Evolutionary conservation across 1,284 basidiomycete species (phyloP).

Genomic region (Fomes fomentarius): DNA sequence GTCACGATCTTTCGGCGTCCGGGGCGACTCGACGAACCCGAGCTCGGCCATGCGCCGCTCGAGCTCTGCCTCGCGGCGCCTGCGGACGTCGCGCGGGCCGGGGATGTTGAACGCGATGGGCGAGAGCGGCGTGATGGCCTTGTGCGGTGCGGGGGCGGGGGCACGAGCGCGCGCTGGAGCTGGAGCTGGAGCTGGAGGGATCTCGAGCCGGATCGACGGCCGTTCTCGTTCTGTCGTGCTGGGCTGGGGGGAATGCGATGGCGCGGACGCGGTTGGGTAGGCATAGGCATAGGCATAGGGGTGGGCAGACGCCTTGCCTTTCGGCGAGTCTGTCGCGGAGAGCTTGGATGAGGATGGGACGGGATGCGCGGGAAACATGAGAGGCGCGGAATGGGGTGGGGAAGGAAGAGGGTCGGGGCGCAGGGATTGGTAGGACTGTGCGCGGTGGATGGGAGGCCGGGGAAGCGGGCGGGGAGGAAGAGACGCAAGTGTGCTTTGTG

Average conservation of each 20-base stretch:
- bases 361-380: neutral
- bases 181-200: neutral
- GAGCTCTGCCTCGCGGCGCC: slow-evolving; percentile 22
- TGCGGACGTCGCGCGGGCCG: slow-evolving; percentile 16
- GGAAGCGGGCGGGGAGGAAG: slow-evolving; percentile 19
- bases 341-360: neutral
- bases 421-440: neutral
- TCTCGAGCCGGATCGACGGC: slow-evolving; percentile 14
- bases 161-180: too few species aligned
- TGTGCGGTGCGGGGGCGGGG: neutral
- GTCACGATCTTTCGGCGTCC: neutral
- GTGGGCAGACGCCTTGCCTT: too few species aligned
- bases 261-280: too few species aligned
- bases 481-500: neutral
- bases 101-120: slow-evolving; percentile 23
- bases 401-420: slow-evolving; percentile 5
- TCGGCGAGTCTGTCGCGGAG: neutral
- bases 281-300: too few species aligned
- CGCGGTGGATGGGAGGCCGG: slow-evolving; percentile 7
- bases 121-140: slow-evolving; percentile 8
- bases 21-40: slow-evolving; percentile 20
- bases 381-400: neutral
- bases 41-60: slow-evolving; percentile 20
- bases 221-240: too few species aligned
- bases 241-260: too few species aligned